Base-by-base conservation (phyloP, 2,329 filamentous ascomycete genomes). In the Ophiostoma quercus region DNA sequence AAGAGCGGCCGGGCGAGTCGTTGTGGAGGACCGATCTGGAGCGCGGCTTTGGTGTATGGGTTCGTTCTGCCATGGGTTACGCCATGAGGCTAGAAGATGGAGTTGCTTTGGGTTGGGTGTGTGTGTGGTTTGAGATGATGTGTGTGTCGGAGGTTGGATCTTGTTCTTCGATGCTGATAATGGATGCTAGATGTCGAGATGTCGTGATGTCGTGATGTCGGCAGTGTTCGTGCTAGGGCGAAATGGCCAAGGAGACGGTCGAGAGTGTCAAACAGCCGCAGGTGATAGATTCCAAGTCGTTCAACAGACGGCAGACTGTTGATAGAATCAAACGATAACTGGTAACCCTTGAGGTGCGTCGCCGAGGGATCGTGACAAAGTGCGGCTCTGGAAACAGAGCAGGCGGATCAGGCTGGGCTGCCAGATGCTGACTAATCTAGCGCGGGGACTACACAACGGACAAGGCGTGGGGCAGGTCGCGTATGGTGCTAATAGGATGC, bases 31-130 rank as follows among this genome's bases (percentile, higher is more conserved):
- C 81, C 81, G 81, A 82, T 83, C 80, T 79, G 78, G 81, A 80
- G 79, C 81, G 82, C 81, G 78, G 77, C 75, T 79, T 81, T 80
- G 80, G 79, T 79, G 78, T 76, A 77, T 66, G 66, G 25, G 80
- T 87, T 87, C 82, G 85, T 84, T 87, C 85, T 87, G 85, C 85
- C 86, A 88, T 88, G 84, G 83, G 85, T 85, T 87, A 88, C 85
- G 85, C 85, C 85, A 88, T 88, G 79, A 82, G 84, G 81, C 84
- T 70, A 43, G 67, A 67, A 41, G 32, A 43, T 29, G 32, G 37
- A 29, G 14, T 7, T 41, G 39, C 12, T 41, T 41, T 14, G 39
- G 9, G 39, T 41, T 12, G 12, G 39, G 11, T 8, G 39, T 14
- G 39, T 34, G 8, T 6, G 34, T 34, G 39, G 39, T 12, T 41